A percentile compares a stretch with the other conserved stretches of the same genome.
These are phyloP conservation scores for Fusarium penzigii DNA, from an alignment of 2,329 filamentous ascomycete species.

Conservation along the genomic window DNA sequence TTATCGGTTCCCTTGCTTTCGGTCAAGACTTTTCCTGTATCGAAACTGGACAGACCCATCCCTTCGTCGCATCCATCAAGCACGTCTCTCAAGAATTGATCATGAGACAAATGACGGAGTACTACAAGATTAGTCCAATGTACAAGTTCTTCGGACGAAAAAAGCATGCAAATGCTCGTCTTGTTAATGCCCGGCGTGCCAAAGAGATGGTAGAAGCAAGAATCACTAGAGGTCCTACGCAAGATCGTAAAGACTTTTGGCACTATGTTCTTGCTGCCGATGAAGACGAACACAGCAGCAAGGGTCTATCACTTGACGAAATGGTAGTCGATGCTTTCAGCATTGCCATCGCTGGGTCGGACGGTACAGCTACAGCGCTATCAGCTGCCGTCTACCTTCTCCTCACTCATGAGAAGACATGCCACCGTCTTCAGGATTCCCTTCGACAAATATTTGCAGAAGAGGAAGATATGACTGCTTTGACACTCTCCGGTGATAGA, in stretches of 20 bases:
- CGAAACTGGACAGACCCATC: constrained; percentile 17
- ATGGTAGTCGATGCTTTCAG: constrained; percentile 25
- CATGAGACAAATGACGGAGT: constrained; percentile 19
- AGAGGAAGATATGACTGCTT: constrained; percentile 8
- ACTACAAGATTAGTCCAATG: constrained; percentile 5
- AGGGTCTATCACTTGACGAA: constrained; percentile 12
- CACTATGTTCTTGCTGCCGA: constrained; percentile 16
- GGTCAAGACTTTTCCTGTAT: constrained; percentile 21
- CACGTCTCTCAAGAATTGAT: constrained; percentile 17
- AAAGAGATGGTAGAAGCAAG: constrained; percentile 20
- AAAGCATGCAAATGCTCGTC: constrained; percentile 1
- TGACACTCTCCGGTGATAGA: constrained; percentile 1
- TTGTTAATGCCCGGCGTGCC: constrained; percentile 15
- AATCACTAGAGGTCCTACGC: constrained; percentile 14
- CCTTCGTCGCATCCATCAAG: constrained; percentile 21
- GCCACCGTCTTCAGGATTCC: constrained; percentile 1
- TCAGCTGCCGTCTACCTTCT: constrained; percentile 12
- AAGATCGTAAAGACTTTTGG: constrained; percentile 24
- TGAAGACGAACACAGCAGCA: constrained; percentile 1
- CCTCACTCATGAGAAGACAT: constrained; percentile 4
- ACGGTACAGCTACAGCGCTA: constrained; percentile 19
- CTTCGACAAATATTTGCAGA: constrained; percentile 6
- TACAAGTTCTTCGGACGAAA: background rate
- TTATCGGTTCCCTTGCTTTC: constrained; percentile 23
- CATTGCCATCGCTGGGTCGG: constrained; percentile 22